A percentile compares a stretch with the other conserved stretches of the same genome.
phyloP scores from a whole-genome alignment of 805 yeast genomes.

The Candida andamanensis region DNA sequence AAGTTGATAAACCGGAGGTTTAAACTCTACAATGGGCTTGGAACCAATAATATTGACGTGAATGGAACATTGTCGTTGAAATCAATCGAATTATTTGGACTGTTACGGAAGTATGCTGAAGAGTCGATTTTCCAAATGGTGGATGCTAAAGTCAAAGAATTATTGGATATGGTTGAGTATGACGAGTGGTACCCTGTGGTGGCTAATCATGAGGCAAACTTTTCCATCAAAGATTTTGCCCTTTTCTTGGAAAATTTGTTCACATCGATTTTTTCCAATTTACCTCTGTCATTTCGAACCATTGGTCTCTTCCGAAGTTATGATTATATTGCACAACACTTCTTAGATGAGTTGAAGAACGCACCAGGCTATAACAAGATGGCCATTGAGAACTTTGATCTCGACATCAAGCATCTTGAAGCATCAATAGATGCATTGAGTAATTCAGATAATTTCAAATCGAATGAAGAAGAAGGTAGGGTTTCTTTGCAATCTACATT shows the following conservation, averaged over 20 bases:
- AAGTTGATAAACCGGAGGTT: constrained; percentile 34
- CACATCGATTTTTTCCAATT: constrained; percentile 72
- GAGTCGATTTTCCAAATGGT: constrained; percentile 76
- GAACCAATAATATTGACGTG: constrained; percentile 36
- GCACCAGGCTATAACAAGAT: constrained; percentile 53
- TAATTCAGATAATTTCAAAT: constrained; percentile 12
- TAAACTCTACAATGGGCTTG: constrained; percentile 32
- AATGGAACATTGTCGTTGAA: constrained; percentile 35
- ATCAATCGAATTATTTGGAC: constrained; percentile 51
- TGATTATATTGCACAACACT: constrained; percentile 73
- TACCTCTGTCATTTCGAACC: constrained; percentile 74
- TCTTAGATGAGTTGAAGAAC: constrained; percentile 55
- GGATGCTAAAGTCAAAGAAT: constrained; percentile 71
- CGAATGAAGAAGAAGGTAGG: constrained; percentile 23
- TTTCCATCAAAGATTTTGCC: constrained; percentile 76
- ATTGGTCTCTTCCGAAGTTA: constrained; percentile 80
- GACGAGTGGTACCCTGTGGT: constrained; percentile 68
- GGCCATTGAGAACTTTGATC: constrained; percentile 68
- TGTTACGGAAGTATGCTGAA: constrained; percentile 69
- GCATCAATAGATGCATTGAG: constrained; percentile 39
- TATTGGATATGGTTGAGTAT: constrained; percentile 76
- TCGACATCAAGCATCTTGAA: constrained; percentile 77
- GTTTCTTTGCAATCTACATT: constrained; percentile 68
- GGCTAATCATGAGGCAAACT: constrained; percentile 58
- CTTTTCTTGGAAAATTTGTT: constrained; percentile 81